phyloP scores from a whole-genome alignment of 2,329 filamentous ascomycete genomes.

The Neobulgaria alba region DNA sequence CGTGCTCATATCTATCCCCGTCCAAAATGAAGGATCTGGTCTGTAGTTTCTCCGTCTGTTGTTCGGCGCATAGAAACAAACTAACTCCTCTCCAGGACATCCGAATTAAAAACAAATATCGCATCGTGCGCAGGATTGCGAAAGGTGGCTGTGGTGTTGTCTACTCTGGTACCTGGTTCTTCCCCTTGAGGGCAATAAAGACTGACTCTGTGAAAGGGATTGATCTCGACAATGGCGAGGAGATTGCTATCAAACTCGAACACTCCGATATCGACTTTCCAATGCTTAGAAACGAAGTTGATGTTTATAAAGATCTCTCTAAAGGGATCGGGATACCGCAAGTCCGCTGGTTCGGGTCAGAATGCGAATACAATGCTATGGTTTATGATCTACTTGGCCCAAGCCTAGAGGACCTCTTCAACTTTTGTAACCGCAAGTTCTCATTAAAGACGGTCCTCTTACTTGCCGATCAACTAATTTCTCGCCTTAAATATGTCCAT shows the following conservation, averaged over 20 bases:
- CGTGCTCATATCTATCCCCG: too few relatives aligned
- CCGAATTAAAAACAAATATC: too few relatives aligned
- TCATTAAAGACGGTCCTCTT: slow-evolving; percentile 96
- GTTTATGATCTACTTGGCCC: slow-evolving; percentile 94
- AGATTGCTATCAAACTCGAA: slow-evolving; percentile 99
- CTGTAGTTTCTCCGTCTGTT: too few relatives aligned
- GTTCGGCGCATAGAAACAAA: too few relatives aligned
- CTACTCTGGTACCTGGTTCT: too few relatives aligned
- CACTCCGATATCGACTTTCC: slow-evolving; percentile 99
- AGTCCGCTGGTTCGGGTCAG: slow-evolving; percentile 98
- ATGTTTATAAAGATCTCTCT: slow-evolving; percentile 82
- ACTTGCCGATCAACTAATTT: slow-evolving; percentile 95
- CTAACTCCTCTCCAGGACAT: too few relatives aligned
- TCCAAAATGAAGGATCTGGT: too few relatives aligned
- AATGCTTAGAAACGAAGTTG: slow-evolving; percentile 96
- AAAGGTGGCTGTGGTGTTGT: too few relatives aligned
- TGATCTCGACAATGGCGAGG: slow-evolving; percentile 53
- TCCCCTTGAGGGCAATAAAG: not conserved
- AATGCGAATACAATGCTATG: slow-evolving; percentile 99
- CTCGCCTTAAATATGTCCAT: slow-evolving; percentile 98
- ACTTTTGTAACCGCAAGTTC: slow-evolving; percentile 99
- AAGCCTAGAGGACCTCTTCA: slow-evolving; percentile 95
- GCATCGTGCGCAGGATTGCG: too few relatives aligned
- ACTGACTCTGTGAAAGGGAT: not conserved
- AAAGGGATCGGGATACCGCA: slow-evolving; percentile 97